A percentile compares a stretch with the other conserved stretches of the same genome.
Evolutionary conservation across 805 yeast species (phyloP).

Genomic region (Ogataea allantospora): DNA sequence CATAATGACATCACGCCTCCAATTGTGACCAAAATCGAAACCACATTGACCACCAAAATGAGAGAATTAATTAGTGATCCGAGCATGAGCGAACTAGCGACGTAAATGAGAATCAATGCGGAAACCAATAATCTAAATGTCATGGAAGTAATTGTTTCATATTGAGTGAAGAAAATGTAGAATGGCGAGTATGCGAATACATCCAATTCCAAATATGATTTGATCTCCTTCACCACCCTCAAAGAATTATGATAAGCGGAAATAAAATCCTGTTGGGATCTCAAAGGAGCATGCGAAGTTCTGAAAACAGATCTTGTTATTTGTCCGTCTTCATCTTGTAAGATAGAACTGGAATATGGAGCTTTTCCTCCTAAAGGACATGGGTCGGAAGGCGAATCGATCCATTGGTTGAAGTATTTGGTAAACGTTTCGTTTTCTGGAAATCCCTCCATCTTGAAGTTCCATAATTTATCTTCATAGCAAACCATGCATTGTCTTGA

Average conservation of each 20-base stretch:
- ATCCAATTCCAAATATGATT: slow-evolving; percentile 40
- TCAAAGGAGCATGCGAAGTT: slow-evolving; percentile 72
- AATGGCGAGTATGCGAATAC: slow-evolving; percentile 91
- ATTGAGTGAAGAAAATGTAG: slow-evolving; percentile 90
- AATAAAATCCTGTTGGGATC: slow-evolving; percentile 83
- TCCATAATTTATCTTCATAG: slow-evolving; percentile 62
- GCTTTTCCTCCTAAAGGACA: slow-evolving; percentile 97
- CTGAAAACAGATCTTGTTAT: slow-evolving; percentile 70
- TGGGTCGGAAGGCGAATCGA: slow-evolving; percentile 73
- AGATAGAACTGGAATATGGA: slow-evolving; percentile 68
- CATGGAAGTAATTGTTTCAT: slow-evolving; percentile 58
- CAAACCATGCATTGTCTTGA: slow-evolving; percentile 74
- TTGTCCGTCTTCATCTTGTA: slow-evolving; percentile 38
- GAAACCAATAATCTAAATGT: slow-evolving; percentile 52
- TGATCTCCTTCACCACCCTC: slow-evolving; percentile 59
- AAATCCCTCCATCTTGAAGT: slow-evolving; percentile 73
- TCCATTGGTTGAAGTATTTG: slow-evolving; percentile 77
- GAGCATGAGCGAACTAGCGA: slow-evolving; percentile 53
- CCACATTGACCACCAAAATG: slow-evolving; percentile 55
- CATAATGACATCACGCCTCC: slow-evolving; percentile 79
- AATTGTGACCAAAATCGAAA: slow-evolving; percentile 64
- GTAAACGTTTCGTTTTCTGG: slow-evolving; percentile 73
- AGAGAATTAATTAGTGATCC: slow-evolving; percentile 66
- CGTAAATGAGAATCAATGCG: slow-evolving; percentile 52
- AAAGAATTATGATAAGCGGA: slow-evolving; percentile 71